Evolutionary conservation across 257 asterid species (phyloP), one percentile per base, ranked within the genome.

Genomic region (Dorcoceras hygrometricum): DNA sequence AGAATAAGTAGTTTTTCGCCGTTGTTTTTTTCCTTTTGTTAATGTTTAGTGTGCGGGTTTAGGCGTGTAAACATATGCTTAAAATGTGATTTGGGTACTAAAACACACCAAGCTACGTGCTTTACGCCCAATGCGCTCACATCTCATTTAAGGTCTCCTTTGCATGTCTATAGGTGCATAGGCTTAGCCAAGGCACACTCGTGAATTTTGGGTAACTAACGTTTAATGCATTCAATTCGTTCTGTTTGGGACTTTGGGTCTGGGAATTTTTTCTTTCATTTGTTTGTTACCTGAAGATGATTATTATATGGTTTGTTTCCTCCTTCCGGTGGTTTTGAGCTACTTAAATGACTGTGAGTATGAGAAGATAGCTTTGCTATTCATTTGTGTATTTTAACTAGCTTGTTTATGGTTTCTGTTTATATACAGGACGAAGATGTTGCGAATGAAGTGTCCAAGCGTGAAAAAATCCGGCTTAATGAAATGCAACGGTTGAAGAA

Each of bases 401-500:
- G 57, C 25, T 59, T 23, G 1, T 72, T 74, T 64, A 76, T 87
- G 95, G 95, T 8, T 46, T 46, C 7, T 46, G 12, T 46, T 16
- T 19, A 4, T 46, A 3, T 46, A 46, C 53, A 90, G 54, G 89
- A 78, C 23, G 84, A 78, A 63, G 80, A 27, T n/a, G 60, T 59
- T 68, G 72, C 77, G 56, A 79, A 75, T 78, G 95, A 77, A 72
- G 63, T 84, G 57, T 78, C 87, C 8, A 88, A 88, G 80, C 96
- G 91, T 56, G 99, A 94, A 71, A 90, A 66, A 46, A 76, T 80
- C 9, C 78, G 96, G 76, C 81, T 94, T 18, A 88, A 73, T 57
- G 93, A 94, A 72, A 85, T 94, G 99, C 87, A 94, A 76, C 81
- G 62, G 79, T 64, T 79, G 77, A 94, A 94, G 86, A 94, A 80